phyloP scores from a whole-genome alignment of 2,329 filamentous ascomycete species.

The Cordyceps cicadae region DNA sequence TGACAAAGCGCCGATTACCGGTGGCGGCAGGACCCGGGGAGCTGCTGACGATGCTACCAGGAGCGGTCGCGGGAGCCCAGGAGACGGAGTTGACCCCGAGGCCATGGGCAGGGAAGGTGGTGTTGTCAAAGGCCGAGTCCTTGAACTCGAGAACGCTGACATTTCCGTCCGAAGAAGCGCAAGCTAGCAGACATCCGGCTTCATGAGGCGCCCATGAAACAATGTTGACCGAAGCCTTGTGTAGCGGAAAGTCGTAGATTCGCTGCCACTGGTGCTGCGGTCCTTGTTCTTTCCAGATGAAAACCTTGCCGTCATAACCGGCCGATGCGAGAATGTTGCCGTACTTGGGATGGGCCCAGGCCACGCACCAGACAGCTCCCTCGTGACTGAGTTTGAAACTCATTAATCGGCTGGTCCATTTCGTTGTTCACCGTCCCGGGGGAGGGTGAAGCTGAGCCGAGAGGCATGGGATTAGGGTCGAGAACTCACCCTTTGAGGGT shows the following conservation, averaged over 20 bases:
- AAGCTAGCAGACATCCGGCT: conserved; percentile 86
- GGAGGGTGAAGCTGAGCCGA: not conserved
- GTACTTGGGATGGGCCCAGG: conserved; percentile 97
- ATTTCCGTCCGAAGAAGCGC: conserved; percentile 86
- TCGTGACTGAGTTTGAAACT: conserved; percentile 59
- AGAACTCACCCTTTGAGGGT: conserved; percentile 78
- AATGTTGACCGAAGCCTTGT: conserved; percentile 95
- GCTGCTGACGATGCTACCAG: conserved; percentile 77
- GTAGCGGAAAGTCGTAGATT: conserved; percentile 86
- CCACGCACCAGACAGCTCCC: conserved; percentile 94
- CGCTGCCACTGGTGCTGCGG: conserved; percentile 59
- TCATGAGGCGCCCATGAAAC: conserved; percentile 98
- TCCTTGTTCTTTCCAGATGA: conserved; percentile 93
- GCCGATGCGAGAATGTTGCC: conserved; percentile 95
- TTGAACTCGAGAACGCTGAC: conserved; percentile 95
- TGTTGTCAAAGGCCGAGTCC: conserved; percentile 86
- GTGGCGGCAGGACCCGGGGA: conserved; percentile 50
- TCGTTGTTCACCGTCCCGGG: not conserved
- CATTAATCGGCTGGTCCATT: conserved; percentile 12
- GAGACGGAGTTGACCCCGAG: conserved; percentile 92
- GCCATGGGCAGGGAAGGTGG: conserved; percentile 84
- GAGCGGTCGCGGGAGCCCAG: conserved; percentile 80
- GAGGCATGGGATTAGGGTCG: not conserved
- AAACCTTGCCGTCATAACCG: conserved; percentile 93
- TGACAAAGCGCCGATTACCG: conserved; percentile 77